These are phyloP conservation scores for Dendrobium huoshanense DNA, from an alignment of 106 monocot genomes.

Conservation along the genomic window DNA sequence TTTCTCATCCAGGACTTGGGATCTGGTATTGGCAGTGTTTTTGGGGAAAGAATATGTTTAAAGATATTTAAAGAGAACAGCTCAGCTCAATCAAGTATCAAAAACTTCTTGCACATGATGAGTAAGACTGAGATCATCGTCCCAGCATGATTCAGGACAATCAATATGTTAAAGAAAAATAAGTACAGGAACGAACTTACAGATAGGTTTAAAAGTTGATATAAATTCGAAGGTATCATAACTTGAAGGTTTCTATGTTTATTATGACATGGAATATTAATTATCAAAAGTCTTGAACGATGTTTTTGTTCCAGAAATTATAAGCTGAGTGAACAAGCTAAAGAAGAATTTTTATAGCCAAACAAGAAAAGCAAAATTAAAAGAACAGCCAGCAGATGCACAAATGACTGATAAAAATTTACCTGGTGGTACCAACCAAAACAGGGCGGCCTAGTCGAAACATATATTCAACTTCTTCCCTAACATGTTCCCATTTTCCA, in stretches of 20 bases:
- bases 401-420: neutral
- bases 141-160: neutral
- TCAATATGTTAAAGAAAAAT: neutral
- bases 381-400: neutral
- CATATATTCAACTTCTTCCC: slow-evolving; percentile 88
- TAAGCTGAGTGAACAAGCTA: neutral
- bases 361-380: neutral
- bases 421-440: slow-evolving; percentile 98
- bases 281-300: neutral
- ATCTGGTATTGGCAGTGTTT: too few species aligned
- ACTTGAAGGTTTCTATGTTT: neutral
- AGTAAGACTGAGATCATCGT: neutral
- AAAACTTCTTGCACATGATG: neutral
- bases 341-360: neutral
- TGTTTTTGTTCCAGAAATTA: neutral
- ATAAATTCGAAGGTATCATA: neutral
- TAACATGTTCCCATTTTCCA: slow-evolving; percentile 91
- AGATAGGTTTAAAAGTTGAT: neutral
- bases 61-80: neutral
- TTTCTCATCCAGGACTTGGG: too few species aligned
- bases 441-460: slow-evolving; percentile 86
- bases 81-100: neutral
- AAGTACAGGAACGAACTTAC: neutral
- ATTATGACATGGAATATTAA: neutral
- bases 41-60: neutral